phyloP scores from a whole-genome alignment of 2,329 filamentous ascomycete species.

The Colletotrichum phormii region DNA sequence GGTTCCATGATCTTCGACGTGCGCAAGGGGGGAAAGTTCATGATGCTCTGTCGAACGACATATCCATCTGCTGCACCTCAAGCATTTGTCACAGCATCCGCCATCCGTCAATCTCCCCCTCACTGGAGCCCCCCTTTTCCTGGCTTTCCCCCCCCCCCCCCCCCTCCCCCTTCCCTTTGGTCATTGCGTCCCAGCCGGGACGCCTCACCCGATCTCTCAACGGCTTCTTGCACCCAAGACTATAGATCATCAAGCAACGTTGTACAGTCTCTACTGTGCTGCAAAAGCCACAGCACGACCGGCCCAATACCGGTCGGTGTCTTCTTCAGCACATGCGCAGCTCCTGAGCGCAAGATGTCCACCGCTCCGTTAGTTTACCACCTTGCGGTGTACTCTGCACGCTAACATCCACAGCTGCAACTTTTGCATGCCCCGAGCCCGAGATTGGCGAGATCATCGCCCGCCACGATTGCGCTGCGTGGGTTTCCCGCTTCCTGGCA shows the following conservation, averaged over 20 bases:
- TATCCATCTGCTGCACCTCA: slow-evolving; percentile 22
- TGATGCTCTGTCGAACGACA: slow-evolving; percentile 26
- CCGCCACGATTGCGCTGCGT: neutral
- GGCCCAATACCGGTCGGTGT: neutral
- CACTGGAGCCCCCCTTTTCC: neutral
- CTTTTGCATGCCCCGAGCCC: slow-evolving; percentile 20
- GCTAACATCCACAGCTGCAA: slow-evolving; percentile 17
- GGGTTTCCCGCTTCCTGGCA: slow-evolving; percentile 9
- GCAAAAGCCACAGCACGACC: slow-evolving; percentile 3
- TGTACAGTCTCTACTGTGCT: slow-evolving; percentile 17
- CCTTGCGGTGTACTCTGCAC: slow-evolving; percentile 8
- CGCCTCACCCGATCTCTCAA: slow-evolving; percentile 30
- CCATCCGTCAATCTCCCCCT: slow-evolving; percentile 15
- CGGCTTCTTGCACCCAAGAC: slow-evolving; percentile 30
- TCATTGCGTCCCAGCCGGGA: slow-evolving; percentile 15
- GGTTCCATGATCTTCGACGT: slow-evolving; percentile 29
- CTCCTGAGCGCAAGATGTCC: neutral
- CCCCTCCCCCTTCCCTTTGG: neutral
- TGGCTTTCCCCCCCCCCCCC: neutral
- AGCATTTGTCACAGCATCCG: slow-evolving; percentile 26
- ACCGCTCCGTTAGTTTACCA: slow-evolving; percentile 2
- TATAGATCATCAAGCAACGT: slow-evolving; percentile 31
- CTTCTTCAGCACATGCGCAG: neutral
- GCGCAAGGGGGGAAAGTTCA: slow-evolving; percentile 23
- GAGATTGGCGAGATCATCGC: slow-evolving; percentile 34